These are phyloP conservation scores for Zygoascus meyerae DNA, from an alignment of 1,139 yeast genomes.

Conservation along the genomic window DNA sequence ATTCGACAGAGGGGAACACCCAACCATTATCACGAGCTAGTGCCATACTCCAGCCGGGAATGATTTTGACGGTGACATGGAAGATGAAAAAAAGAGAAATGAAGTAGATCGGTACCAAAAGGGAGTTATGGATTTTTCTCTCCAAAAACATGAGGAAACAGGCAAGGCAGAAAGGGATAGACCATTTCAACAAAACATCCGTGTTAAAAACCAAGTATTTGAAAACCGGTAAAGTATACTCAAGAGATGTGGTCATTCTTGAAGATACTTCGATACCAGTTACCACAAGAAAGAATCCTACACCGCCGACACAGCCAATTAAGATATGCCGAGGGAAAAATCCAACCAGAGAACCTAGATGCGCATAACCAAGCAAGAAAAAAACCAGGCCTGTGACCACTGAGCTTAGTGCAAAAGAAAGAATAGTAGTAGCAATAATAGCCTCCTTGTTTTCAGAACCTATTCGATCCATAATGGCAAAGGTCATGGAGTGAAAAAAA, in stretches of 20 bases:
- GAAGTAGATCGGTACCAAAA: conserved; percentile 77
- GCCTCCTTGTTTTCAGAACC: conserved; percentile 51
- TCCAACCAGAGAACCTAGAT: conserved; percentile 80
- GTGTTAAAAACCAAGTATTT: conserved; percentile 39
- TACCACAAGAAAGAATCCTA: conserved; percentile 82
- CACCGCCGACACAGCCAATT: conserved; percentile 98
- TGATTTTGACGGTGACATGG: conserved; percentile 57
- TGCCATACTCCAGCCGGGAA: conserved; percentile 61
- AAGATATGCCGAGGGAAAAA: conserved; percentile 94
- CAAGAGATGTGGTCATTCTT: conserved; percentile 65
- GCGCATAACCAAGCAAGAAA: conserved; percentile 66
- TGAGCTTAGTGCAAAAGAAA: conserved; percentile 78
- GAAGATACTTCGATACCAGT: conserved; percentile 91
- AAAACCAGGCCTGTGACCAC: conserved; percentile 83
- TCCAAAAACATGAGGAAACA: conserved; percentile 49
- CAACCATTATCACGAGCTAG: conserved; percentile 70
- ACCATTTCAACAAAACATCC: conserved; percentile 57
- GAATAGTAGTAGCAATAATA: conserved; percentile 78
- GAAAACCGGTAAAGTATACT: conserved; percentile 56
- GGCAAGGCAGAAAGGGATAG: conserved; percentile 62
- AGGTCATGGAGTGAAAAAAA: conserved; percentile 93
- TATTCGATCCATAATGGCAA: conserved; percentile 54
- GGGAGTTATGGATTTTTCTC: conserved; percentile 58
- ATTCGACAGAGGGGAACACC: conserved; percentile 65
- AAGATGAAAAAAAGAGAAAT: conserved; percentile 62